Percentiles rank a stretch among this genome's conserved stretches.
Conservation (phyloP, 2,329 filamentous ascomycete genomes). For the Juglanconis juglandina region DNA sequence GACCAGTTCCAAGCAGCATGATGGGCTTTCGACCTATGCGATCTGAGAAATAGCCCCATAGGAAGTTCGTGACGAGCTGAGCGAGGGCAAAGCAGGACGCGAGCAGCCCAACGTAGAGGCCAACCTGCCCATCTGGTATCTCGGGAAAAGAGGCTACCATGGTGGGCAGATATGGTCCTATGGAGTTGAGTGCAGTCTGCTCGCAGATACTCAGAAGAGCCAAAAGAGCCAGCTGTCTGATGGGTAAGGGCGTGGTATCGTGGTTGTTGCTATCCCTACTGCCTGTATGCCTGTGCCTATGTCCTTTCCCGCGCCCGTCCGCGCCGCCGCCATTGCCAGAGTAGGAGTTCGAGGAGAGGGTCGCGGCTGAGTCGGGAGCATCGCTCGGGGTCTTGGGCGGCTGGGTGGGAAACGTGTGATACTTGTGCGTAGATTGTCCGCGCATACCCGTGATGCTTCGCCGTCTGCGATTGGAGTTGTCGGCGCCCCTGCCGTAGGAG, state of each 20-base stretch:
- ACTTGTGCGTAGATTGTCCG: slow-evolving; percentile 53
- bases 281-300: slow-evolving; percentile 20
- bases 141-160: slow-evolving; percentile 87
- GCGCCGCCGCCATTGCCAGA: neutral
- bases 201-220: slow-evolving; percentile 88
- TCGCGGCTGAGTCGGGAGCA: slow-evolving; percentile 33
- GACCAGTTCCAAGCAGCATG: slow-evolving; percentile 75
- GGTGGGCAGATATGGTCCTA: slow-evolving; percentile 88
- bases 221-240: slow-evolving; percentile 76
- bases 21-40: slow-evolving; percentile 77
- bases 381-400: slow-evolving; percentile 65
- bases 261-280: slow-evolving; percentile 26
- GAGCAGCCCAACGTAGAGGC: slow-evolving; percentile 84
- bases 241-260: slow-evolving; percentile 72
- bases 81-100: slow-evolving; percentile 90
- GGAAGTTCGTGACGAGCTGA: slow-evolving; percentile 87
- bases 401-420: slow-evolving; percentile 77
- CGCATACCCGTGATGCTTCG: slow-evolving; percentile 25
- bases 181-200: slow-evolving; percentile 95
- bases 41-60: slow-evolving; percentile 85
- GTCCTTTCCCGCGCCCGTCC: neutral
- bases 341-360: slow-evolving; percentile 25
- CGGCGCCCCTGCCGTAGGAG: slow-evolving; percentile 21
- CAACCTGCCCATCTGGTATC: slow-evolving; percentile 67
- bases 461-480: slow-evolving; percentile 10